Conservation (phyloP, 768 basidiomycete species). For the Cystofilobasidium capitatum region DNA sequence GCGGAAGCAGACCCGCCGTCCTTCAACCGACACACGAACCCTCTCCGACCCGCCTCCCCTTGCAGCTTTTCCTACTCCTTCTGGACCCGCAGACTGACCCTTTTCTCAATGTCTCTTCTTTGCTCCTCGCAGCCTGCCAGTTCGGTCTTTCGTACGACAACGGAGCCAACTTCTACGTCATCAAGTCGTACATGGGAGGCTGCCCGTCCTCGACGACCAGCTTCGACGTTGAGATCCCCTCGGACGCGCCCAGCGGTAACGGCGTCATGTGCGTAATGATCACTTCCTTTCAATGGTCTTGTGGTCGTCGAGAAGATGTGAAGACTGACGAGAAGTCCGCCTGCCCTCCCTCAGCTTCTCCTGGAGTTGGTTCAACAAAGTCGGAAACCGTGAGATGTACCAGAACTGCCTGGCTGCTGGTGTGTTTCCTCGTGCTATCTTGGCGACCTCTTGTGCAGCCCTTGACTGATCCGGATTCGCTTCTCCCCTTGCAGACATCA, state of each 20-base stretch:
- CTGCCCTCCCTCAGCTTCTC: constrained; percentile 30
- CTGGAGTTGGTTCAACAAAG: constrained; percentile 42
- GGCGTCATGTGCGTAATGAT: constrained; percentile 13
- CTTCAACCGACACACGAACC: not conserved
- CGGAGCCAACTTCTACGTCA: constrained; percentile 41
- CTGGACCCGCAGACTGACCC: not conserved
- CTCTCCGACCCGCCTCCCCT: no score
- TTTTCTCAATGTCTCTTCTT: no score
- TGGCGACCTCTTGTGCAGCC: no score
- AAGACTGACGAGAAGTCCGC: constrained; percentile 6
- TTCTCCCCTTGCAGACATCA: constrained; percentile 9
- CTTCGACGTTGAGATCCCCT: constrained; percentile 37
- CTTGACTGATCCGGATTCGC: not conserved
- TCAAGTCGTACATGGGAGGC: constrained; percentile 39
- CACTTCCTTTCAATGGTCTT: not conserved
- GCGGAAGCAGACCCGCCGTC: not conserved
- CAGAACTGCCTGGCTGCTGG: constrained; percentile 24
- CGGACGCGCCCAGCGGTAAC: constrained; percentile 34
- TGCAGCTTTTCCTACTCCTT: not conserved
- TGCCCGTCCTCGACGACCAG: constrained; percentile 34
- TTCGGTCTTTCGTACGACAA: constrained; percentile 41
- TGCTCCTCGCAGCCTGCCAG: constrained; percentile 35
- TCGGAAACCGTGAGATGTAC: constrained; percentile 37
- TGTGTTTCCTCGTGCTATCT: constrained; percentile 2
- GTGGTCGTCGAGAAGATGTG: no score